Base-by-base conservation (phyloP, 176 grass and related monocot species). In the Oryza rufipogon region DNA sequence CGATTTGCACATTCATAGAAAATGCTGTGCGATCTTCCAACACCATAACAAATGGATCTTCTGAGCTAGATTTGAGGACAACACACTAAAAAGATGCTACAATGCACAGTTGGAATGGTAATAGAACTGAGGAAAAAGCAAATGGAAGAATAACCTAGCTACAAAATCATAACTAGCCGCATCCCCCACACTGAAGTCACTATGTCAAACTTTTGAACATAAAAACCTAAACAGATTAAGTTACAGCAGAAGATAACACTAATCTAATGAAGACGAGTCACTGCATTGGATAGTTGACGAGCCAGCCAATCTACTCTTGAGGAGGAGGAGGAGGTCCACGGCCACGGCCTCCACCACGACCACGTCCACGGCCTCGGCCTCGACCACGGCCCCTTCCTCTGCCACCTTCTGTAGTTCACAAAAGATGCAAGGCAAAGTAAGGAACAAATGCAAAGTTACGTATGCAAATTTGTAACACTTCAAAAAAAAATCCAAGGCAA, bases 151-250 rank as follows among this genome's bases (percentile, higher is more conserved):
- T 76, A 81, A 89, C 84, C 91, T 92, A 92, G 80, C 87, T 92
- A 92, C 90, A 89, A 92, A 87, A 92, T 83, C 64, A 89, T 88
- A 92, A 92, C 90, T 83, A 89, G 90, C 66, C 76, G 80, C 78
- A 92, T 86, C 81, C 83, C 52, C 75, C 87, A 84, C 75, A 84
- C 33, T 71, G 51, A 30, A 84, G 71, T 76, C 65, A 46, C 75
- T 90, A 86, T 87, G 78, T 81, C 71, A 89, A 85, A 78, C 6
- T 58, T 76, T 75, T 76, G 9, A 87, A 76, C 64, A 81, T 36
- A 84, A 56, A 49, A 84, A 82, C 86, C 86, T 88, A 86, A 86
- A 38, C 64, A 87, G 68, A 91, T 74, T 61, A 22, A 78, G 79
- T 70, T 81, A 88, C 68, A 81, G 75, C 1, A 15, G 64, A 82